Conservation (phyloP, 345 rosid genomes). For the Citrus cavaleriei region DNA sequence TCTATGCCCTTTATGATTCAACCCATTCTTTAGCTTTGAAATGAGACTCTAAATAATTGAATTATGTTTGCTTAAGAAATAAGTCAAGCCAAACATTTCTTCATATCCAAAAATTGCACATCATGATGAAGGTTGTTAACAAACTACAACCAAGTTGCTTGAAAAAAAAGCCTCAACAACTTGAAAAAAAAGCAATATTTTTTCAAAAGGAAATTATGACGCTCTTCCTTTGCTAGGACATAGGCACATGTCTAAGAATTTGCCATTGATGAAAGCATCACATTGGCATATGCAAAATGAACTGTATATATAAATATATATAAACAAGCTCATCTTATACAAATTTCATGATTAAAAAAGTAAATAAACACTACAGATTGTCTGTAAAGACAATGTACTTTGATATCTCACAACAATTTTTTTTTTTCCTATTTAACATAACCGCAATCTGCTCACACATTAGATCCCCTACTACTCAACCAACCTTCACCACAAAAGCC, state of each 20-base stretch:
- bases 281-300: neutral
- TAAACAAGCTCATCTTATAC: neutral
- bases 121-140: neutral
- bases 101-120: neutral
- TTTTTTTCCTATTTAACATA: conserved; percentile 31
- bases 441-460: conserved; percentile 33
- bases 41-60: neutral
- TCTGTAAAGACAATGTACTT: neutral
- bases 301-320: neutral
- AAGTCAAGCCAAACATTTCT: neutral
- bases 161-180: neutral
- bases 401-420: neutral
- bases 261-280: neutral
- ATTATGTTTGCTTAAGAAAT: neutral
- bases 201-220: neutral
- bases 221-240: neutral
- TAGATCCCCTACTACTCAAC: conserved; percentile 23
- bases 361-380: neutral
- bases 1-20: neutral
- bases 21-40: neutral
- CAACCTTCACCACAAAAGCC: conserved; percentile 28
- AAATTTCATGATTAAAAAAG: neutral
- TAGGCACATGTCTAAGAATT: neutral
- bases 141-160: neutral
- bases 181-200: neutral